phyloP scores from a whole-genome alignment of 2,329 filamentous ascomycete genomes.

The Anthostomella pinea region DNA sequence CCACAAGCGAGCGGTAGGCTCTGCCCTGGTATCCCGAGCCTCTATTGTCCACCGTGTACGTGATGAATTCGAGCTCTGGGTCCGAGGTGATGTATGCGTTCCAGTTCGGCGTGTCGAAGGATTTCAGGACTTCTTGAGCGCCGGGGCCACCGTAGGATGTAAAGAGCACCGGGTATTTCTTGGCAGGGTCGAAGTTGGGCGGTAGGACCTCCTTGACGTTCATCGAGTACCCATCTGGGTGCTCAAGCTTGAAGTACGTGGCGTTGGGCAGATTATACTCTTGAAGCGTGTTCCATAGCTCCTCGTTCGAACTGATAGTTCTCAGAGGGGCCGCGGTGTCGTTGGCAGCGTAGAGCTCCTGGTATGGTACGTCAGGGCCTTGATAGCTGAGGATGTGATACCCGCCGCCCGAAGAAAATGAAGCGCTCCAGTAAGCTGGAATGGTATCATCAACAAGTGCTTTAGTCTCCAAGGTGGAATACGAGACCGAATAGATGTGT shows the following conservation, averaged over 20 bases:
- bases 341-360: slow-evolving; percentile 61
- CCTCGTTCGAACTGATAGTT: slow-evolving; percentile 59
- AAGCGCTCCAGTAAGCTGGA: slow-evolving; percentile 60
- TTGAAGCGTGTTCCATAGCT: slow-evolving; percentile 51
- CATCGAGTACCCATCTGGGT: slow-evolving; percentile 58
- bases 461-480: slow-evolving; percentile 50
- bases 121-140: slow-evolving; percentile 59
- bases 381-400: slow-evolving; percentile 66
- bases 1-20: slow-evolving; percentile 56
- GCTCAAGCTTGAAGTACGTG: slow-evolving; percentile 60
- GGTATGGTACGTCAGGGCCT: slow-evolving; percentile 67
- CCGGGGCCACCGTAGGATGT: slow-evolving; percentile 67
- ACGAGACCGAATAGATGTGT: slow-evolving; percentile 66
- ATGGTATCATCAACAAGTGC: slow-evolving; percentile 60
- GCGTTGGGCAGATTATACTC: slow-evolving; percentile 63
- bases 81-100: slow-evolving; percentile 64
- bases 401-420: slow-evolving; percentile 59
- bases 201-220: slow-evolving; percentile 66
- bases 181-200: slow-evolving; percentile 58
- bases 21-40: slow-evolving; percentile 65
- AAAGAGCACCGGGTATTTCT: slow-evolving; percentile 66
- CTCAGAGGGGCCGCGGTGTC: slow-evolving; percentile 51
- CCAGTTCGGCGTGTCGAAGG: slow-evolving; percentile 55
- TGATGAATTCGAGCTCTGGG: slow-evolving; percentile 64
- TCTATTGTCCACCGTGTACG: slow-evolving; percentile 66